Conservation (phyloP, 768 basidiomycete genomes). For the Cystofilobasidium capitatum region DNA sequence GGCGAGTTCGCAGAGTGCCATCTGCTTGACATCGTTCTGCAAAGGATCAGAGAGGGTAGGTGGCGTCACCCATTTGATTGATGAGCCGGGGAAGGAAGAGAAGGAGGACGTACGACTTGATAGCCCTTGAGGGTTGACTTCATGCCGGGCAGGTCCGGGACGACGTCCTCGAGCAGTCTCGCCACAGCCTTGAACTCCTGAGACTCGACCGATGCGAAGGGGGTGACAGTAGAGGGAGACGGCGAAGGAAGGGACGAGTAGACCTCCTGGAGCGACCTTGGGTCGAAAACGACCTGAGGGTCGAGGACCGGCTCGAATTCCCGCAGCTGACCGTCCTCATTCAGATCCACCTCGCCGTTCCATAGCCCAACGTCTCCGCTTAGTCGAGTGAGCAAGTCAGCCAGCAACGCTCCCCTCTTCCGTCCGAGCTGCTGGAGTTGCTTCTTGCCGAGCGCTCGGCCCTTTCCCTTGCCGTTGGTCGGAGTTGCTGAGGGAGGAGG, state of each 20-base stretch:
- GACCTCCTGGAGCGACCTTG: neutral
- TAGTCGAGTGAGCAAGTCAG: neutral
- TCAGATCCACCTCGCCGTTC: neutral
- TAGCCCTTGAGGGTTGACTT: neutral
- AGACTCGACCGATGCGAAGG: neutral
- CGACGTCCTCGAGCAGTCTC: neutral
- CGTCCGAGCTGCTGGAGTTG: neutral
- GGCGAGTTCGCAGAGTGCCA: conserved; percentile 6
- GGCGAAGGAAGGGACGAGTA: neutral
- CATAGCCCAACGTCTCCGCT: neutral
- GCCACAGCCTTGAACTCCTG: neutral
- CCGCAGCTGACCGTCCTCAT: neutral
- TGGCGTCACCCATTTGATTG: neutral
- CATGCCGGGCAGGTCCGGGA: neutral
- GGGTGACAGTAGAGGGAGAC: neutral
- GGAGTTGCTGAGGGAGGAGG: neutral
- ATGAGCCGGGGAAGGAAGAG: neutral
- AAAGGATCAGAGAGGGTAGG: neutral
- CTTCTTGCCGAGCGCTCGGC: neutral
- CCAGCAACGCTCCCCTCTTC: neutral
- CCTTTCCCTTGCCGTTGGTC: neutral
- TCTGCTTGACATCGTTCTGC: conserved; percentile 4
- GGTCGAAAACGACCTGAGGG: neutral
- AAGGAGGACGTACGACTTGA: neutral
- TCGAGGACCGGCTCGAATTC: neutral